Evolutionary conservation across 177 flowering plant genomes (phyloP).

Genomic region (Telopea speciosissima): DNA sequence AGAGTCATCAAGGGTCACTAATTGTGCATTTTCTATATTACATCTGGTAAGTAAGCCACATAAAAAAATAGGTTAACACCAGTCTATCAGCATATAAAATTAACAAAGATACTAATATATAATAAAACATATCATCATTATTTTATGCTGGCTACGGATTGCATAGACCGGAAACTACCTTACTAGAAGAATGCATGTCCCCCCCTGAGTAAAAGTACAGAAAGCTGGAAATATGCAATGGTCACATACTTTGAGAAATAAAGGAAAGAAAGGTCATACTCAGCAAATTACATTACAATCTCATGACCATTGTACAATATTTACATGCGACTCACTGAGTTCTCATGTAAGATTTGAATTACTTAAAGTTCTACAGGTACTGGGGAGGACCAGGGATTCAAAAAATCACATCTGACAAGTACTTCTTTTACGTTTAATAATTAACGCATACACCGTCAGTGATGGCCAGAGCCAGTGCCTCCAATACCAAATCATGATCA

Average conservation of each 20-base stretch:
- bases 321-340: neutral
- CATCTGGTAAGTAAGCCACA: neutral
- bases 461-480: neutral
- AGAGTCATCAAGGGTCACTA: conserved; percentile 2
- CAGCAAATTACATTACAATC: no score
- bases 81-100: neutral
- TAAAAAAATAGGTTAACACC: neutral
- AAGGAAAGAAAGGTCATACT: no score
- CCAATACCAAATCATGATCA: no score
- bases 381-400: neutral
- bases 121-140: no score
- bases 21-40: neutral
- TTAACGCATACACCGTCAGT: neutral
- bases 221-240: neutral
- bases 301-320: no score
- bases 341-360: neutral
- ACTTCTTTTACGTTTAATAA: neutral
- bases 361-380: neutral
- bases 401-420: neutral
- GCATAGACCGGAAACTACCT: no score
- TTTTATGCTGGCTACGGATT: no score
- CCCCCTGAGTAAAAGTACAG: no score
- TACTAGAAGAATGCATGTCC: no score
- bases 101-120: neutral
- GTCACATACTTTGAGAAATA: neutral